Conservation (phyloP, 176 grass and related monocot species). For the Poa pratensis region DNA sequence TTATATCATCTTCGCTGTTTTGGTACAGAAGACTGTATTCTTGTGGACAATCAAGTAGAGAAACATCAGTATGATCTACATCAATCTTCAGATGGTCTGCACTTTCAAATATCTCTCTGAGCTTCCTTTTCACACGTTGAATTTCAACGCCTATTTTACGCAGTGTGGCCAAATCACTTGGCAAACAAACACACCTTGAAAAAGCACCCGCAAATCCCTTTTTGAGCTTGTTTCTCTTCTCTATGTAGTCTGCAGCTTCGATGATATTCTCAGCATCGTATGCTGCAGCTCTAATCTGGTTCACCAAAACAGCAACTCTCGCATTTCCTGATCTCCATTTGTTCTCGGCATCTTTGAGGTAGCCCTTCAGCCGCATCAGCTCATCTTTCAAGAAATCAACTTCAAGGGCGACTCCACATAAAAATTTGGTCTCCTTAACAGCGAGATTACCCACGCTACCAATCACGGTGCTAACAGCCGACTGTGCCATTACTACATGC, state of each 20-base stretch:
- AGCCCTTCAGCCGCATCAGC: not conserved
- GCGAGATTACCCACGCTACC: not conserved
- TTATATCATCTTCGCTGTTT: not conserved
- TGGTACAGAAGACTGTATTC: not conserved
- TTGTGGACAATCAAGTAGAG: not conserved
- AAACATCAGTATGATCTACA: not conserved
- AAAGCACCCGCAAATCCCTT: not conserved
- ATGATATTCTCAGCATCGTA: constrained; percentile 35
- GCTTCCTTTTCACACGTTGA: not conserved
- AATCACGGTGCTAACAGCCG: not conserved
- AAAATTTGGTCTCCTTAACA: not conserved
- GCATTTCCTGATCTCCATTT: not conserved
- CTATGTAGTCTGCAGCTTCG: not conserved
- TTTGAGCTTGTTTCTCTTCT: not conserved
- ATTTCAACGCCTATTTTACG: constrained; percentile 3
- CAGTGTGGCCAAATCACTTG: not conserved
- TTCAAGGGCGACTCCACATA: not conserved
- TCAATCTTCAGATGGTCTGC: not conserved
- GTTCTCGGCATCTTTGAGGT: not conserved
- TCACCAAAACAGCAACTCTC: not conserved
- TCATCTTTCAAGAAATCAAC: not conserved
- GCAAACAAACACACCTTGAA: not conserved
- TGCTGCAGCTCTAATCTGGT: constrained; percentile 3
- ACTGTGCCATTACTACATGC: not conserved
- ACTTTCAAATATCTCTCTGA: not conserved